phyloP scores from a whole-genome alignment of 306 rosid species.

The Carpinus fangiana region DNA sequence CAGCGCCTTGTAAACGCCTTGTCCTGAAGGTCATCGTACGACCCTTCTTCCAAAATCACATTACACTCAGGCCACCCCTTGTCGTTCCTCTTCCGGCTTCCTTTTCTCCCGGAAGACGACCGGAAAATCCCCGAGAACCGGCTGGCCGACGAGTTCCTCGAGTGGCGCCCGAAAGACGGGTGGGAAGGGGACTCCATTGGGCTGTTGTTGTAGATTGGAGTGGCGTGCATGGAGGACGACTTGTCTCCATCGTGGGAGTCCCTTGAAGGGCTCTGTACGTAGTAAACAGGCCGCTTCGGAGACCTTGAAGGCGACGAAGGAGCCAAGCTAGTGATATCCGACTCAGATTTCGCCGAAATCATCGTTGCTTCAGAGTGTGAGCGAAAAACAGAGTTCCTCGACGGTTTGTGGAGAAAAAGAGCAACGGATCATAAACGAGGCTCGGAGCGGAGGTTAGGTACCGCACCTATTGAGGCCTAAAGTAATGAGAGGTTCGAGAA shows the following conservation, averaged over 20 bases:
- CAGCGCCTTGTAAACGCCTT: constrained; percentile 53
- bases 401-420: constrained; percentile 22
- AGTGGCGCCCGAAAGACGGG: constrained; percentile 89
- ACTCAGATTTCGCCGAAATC: constrained; percentile 78
- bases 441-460: not conserved
- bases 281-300: constrained; percentile 73
- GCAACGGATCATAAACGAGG: constrained; percentile 22
- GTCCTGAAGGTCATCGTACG: constrained; percentile 68
- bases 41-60: constrained; percentile 90
- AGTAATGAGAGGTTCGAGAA: constrained; percentile 21
- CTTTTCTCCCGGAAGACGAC: constrained; percentile 84
- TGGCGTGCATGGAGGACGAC: constrained; percentile 84
- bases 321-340: constrained; percentile 87
- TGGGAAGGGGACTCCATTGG: constrained; percentile 97
- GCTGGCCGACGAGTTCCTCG: constrained; percentile 88
- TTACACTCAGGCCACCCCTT: constrained; percentile 98
- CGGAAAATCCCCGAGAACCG: constrained; percentile 87
- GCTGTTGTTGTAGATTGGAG: constrained; percentile 85
- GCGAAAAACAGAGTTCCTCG: constrained; percentile 18
- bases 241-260: constrained; percentile 94
- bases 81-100: constrained; percentile 66
- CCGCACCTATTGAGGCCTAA: constrained; percentile 3
- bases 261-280: constrained; percentile 93
- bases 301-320: constrained; percentile 95
- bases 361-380: constrained; percentile 21